Evolutionary conservation across 371 early-diverging fungal species (phyloP), one percentile per base, ranked within the genome.

Genomic region (Umbelopsis sp.): DNA sequence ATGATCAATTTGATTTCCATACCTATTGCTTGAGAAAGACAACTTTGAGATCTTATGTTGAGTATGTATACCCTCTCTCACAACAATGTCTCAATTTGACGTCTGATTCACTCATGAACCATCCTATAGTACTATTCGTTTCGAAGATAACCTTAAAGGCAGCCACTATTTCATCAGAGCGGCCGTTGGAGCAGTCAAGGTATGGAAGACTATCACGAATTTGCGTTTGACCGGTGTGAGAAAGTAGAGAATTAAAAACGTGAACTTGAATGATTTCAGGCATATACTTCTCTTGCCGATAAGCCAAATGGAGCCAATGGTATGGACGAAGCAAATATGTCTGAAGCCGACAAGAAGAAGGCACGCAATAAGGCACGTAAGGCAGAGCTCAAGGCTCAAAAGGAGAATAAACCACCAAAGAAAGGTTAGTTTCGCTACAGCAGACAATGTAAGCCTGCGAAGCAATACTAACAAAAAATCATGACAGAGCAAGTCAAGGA

Each of bases 1-100:
- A 96, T 70, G 97, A 97, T 71, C 97, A 97, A 80, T 95, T 96
- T 67, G 99, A 99, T 80, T 99, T 98, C 88, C 99, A 99, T 74
- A 83, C 88, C 38, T 99, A 98, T 77, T 92, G 91, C 70, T 80
- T 96, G 67, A 94, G 99, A 67, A 97, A 96, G 81, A 80, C 86
- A 67, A 95, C 97, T 32, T 72, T 98, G 44, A 88, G 95, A 35
- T 80, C 96, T 18, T 99, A 99, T 73, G 75, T 94, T 14, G 77
- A 78, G 83, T 82, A 76, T 71, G 76, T 73, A 18, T 48, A 20
- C 6, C 20, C 9, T 37, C 6, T 37, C 6, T 2, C 11, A 45
- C 14, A 45, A 71, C 68, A 41, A 63, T 8, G n/a, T 16, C 8
- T 1, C 14, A 16, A 25, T 29, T 20, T 32, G 4, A 16, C 2